Evolutionary conservation across 805 yeast genomes (phyloP), one percentile per base, ranked within the genome.

Genomic region (Ogataea populi-albae): DNA sequence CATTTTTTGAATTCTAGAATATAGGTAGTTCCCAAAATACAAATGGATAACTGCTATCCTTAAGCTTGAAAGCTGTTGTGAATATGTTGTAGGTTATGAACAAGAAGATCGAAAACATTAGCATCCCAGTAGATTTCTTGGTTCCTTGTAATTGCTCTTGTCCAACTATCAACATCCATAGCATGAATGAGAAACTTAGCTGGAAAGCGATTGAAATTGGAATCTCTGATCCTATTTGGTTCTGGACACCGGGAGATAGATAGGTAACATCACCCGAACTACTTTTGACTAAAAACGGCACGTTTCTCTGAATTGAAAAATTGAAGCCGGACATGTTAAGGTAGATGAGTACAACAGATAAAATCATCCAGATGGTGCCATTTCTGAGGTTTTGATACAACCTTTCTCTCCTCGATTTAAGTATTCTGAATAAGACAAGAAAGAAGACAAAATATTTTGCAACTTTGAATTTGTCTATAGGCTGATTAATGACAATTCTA

Each of bases 201-300:
- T 84, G 85, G 44, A 73, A 63, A 2, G 49, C 54, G 3, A 75
- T 69, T 6, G 81, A 71, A 2, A 80, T 55, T 4, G 77, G 50
- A 3, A 79, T 68, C 52, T 85, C 94, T 4, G 74, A 59, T 1
- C 93, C 91, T 57, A 82, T 77, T 59, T 83, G 91, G 66, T 77
- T 78, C 37, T 71, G 73, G 3, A 62, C 57, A 3, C 86, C 87
- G 10, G 86, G 86, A 39, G 83, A 72, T 37, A 81, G 69, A 71
- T 46, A 48, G 2, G 33, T 25, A 3, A 79, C 54, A n/a, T 64
- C 60, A 9, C 74, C 75, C 3, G 74, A 51, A 2, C 69, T 75
- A 49, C 71, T 64, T 36, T 63, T 65, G 1, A 81, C 78, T 14
- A 84, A 44, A 32, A 85, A 75, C 3, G 91, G 87, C 1, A 79